Conservation (phyloP, 306 rosid species). For the Cucurbita argyrosperma region DNA sequence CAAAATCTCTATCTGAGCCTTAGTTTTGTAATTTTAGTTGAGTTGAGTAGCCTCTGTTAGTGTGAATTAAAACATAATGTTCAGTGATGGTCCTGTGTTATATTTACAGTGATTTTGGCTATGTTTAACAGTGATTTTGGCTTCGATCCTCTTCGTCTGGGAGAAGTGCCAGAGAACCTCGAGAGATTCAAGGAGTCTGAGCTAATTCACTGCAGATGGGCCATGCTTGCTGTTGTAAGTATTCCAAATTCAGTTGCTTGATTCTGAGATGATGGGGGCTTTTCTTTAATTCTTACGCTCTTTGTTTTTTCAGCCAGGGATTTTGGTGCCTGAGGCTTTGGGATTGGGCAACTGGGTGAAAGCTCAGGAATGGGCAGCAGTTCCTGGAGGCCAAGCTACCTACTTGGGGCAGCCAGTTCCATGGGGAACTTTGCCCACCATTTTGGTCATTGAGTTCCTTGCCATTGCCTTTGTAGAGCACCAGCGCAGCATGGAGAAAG, state of each 20-base stretch:
- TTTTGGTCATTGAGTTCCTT: constrained; percentile 75
- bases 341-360: constrained; percentile 95
- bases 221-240: constrained; percentile 98
- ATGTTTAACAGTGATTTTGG: constrained; percentile 58
- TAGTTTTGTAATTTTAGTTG: no score
- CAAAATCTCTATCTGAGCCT: no score
- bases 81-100: no score
- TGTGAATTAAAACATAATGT: no score
- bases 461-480: constrained; percentile 90
- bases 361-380: constrained; percentile 95
- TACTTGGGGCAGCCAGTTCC: constrained; percentile 97
- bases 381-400: constrained; percentile 91
- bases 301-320: constrained; percentile 61
- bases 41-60: no score
- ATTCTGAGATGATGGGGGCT: background rate
- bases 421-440: constrained; percentile 94
- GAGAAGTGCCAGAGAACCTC: constrained; percentile 88
- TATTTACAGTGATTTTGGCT: background rate
- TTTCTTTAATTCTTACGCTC: background rate
- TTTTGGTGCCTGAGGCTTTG: constrained; percentile 88
- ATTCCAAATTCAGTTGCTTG: background rate
- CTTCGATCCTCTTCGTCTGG: constrained; percentile 77
- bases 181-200: constrained; percentile 98
- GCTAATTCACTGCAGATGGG: constrained; percentile 99
- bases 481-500: constrained; percentile 96